These are phyloP conservation scores for Spizellomyces punctatus DNA, from an alignment of 192 early-diverging fungal species.

Conservation along the genomic window DNA sequence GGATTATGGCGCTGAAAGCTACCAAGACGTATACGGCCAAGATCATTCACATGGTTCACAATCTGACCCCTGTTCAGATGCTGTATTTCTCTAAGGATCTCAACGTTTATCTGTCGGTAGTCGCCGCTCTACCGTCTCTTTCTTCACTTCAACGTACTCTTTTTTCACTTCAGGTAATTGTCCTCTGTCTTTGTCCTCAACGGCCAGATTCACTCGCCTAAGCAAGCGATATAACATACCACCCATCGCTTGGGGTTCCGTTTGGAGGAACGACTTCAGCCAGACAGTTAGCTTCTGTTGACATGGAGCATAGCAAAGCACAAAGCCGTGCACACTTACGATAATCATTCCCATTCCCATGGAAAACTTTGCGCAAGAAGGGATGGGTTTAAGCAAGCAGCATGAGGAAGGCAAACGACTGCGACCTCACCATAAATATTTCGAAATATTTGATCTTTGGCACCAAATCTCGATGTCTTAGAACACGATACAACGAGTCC, in stretches of 20 bases:
- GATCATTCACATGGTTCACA: too few relatives aligned
- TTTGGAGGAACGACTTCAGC: conserved; percentile 33
- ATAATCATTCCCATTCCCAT: conserved; percentile 69
- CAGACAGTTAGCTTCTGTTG: background rate
- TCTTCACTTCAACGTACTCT: too few relatives aligned
- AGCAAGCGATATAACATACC: conserved; percentile 22
- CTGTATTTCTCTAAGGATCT: too few relatives aligned
- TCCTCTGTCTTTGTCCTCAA: conserved; percentile 5
- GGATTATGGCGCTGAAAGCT: too few relatives aligned
- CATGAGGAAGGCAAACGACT: background rate
- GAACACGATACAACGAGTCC: conserved; percentile 64
- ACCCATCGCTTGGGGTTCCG: conserved; percentile 40
- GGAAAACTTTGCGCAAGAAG: conserved; percentile 42
- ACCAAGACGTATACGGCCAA: too few relatives aligned
- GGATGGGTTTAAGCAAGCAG: background rate
- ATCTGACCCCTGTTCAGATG: too few relatives aligned
- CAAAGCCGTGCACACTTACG: conserved; percentile 42
- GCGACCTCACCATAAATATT: conserved; percentile 42
- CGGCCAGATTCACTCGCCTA: background rate
- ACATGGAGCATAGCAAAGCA: background rate
- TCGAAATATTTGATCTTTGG: conserved; percentile 64
- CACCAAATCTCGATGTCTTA: conserved; percentile 59
- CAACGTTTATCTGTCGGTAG: too few relatives aligned
- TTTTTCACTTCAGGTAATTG: background rate
- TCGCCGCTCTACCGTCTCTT: too few relatives aligned